These are phyloP conservation scores for Urochloa ruziziensis DNA, from an alignment of 176 grass and related monocot genomes.

Conservation along the genomic window DNA sequence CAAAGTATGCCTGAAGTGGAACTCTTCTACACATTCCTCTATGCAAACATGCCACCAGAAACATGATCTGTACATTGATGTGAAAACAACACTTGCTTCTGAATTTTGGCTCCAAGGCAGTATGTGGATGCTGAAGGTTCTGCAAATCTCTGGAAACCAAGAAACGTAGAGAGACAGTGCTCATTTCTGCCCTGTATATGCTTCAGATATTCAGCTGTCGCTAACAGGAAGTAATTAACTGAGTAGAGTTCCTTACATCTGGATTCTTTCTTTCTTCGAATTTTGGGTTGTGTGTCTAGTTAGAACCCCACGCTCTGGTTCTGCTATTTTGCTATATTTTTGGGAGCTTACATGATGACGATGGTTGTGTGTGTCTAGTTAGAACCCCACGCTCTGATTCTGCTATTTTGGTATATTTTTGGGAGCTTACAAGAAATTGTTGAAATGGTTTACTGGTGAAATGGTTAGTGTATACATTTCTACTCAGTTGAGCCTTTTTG, in stretches of 20 bases:
- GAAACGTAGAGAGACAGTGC: not conserved
- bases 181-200: slow-evolving; percentile 23
- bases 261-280: not conserved
- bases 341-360: not conserved
- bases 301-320: not conserved
- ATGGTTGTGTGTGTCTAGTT: not conserved
- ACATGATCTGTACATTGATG: not conserved
- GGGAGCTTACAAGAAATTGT: not conserved
- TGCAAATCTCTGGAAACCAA: slow-evolving; percentile 15
- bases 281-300: not conserved
- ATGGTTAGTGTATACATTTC: not conserved
- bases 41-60: slow-evolving; percentile 69
- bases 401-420: slow-evolving; percentile 13
- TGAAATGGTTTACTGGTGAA: too few species aligned
- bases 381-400: not conserved
- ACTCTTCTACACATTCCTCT: slow-evolving; percentile 90
- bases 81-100: slow-evolving; percentile 3
- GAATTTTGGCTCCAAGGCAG: slow-evolving; percentile 4
- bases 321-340: slow-evolving; percentile 11
- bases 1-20: slow-evolving; percentile 75
- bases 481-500: not conserved
- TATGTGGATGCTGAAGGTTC: not conserved
- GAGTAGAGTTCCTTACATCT: not conserved
- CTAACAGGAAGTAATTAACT: slow-evolving; percentile 8
- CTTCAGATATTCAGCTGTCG: not conserved